Evolutionary conservation across 495 filamentous ascomycete species (phyloP).

Genomic region (Neurospora tetrasperma): DNA sequence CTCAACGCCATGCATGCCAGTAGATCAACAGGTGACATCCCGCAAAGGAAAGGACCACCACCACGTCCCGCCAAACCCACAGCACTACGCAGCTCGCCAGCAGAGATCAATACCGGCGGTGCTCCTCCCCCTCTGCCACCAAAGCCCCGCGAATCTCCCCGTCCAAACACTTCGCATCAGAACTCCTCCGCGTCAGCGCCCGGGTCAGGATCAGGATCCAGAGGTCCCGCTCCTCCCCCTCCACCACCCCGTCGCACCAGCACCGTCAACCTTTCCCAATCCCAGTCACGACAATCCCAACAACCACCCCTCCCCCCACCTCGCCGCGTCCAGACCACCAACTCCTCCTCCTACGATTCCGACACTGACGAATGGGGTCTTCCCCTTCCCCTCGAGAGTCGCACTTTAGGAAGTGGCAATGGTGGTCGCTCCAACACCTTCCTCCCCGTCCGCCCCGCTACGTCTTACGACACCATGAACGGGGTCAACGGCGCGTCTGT

Average conservation of each 20-base stretch:
- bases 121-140: not conserved
- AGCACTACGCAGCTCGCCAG: conserved; percentile 41
- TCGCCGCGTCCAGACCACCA: conserved; percentile 7
- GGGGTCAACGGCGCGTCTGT: conserved; percentile 2
- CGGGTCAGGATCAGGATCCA: not conserved
- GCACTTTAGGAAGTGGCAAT: not conserved
- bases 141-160: not conserved
- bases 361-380: not conserved
- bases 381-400: not conserved
- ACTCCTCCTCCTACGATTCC: conserved; percentile 14
- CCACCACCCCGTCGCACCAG: conserved; percentile 8
- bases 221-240: conserved; percentile 4
- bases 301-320: conserved; percentile 4
- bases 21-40: conserved; percentile 33
- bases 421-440: not conserved
- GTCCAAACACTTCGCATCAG: not conserved
- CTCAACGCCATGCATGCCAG: conserved; percentile 8
- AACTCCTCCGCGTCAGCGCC: not conserved
- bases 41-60: conserved; percentile 36
- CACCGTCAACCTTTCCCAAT: conserved; percentile 10
- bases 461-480: conserved; percentile 6
- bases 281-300: not conserved
- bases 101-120: conserved; percentile 7
- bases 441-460: not conserved
- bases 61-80: conserved; percentile 59